Evolutionary conservation across 1,284 basidiomycete species (phyloP).

Genomic region (Trametes sp.): DNA sequence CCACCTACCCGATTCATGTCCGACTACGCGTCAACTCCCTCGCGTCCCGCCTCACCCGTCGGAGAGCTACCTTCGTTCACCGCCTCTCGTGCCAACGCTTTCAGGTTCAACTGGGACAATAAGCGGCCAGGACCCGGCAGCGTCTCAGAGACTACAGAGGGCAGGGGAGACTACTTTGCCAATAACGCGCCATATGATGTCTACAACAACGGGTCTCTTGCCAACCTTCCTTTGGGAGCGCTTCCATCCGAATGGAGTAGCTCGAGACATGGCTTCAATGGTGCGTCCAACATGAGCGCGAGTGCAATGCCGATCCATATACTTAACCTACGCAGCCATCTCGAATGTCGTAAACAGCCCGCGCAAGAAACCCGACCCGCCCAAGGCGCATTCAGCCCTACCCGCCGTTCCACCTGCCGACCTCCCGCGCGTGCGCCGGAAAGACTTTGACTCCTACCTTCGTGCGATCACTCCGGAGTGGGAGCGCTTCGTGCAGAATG

Average conservation of each 20-base stretch:
- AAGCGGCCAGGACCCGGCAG: conserved; percentile 66
- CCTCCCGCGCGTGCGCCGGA: conserved; percentile 80
- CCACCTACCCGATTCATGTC: conserved; percentile 40
- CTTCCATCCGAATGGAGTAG: conserved; percentile 79
- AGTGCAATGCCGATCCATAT: background rate
- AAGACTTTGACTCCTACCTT: conserved; percentile 88
- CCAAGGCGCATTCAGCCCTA: conserved; percentile 83
- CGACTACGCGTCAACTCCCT: conserved; percentile 49
- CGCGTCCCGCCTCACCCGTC: conserved; percentile 58
- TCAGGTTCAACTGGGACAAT: conserved; percentile 74
- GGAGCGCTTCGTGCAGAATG: conserved; percentile 69
- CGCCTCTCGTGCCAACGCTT: conserved; percentile 54
- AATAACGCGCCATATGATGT: conserved; percentile 36
- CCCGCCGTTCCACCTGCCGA: conserved; percentile 76
- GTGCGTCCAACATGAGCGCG: conserved; percentile 47
- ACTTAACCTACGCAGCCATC: conserved; percentile 54
- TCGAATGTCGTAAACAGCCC: conserved; percentile 87
- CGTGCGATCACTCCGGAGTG: conserved; percentile 79
- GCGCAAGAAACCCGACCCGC: conserved; percentile 82
- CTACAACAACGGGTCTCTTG: conserved; percentile 32
- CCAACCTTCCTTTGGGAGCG: conserved; percentile 40
- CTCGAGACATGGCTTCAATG: conserved; percentile 80
- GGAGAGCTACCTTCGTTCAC: conserved; percentile 51
- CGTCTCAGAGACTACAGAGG: conserved; percentile 71
- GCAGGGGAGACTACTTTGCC: conserved; percentile 50